A percentile compares a stretch with the other conserved stretches of the same genome.
These are phyloP conservation scores for Nicotiana obtusifolia DNA, from an alignment of 257 asterid species.

Conservation along the genomic window DNA sequence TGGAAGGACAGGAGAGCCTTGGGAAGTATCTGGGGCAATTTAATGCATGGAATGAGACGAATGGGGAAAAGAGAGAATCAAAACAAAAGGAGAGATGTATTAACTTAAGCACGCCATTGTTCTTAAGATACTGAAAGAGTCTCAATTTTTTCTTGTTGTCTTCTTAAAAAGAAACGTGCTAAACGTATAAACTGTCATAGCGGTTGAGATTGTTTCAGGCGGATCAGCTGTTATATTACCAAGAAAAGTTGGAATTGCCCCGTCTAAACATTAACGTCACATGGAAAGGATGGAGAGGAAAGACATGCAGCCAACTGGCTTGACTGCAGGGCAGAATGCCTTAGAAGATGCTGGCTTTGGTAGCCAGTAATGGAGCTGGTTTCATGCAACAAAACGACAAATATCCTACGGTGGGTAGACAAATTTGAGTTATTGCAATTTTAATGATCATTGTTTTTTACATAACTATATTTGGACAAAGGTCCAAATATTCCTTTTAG, in stretches of 20 bases:
- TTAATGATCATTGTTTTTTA: background rate
- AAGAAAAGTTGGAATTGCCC: background rate
- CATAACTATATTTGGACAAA: background rate
- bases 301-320: background rate
- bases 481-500: background rate
- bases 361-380: background rate
- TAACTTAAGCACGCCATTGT: background rate
- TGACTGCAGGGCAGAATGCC: background rate
- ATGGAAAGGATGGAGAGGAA: background rate
- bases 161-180: background rate
- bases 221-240: background rate
- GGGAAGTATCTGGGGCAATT: background rate
- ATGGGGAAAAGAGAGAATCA: background rate
- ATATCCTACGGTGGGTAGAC: background rate
- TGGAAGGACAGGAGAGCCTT: background rate
- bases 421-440: background rate
- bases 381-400: background rate
- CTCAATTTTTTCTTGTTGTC: background rate
- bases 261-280: background rate
- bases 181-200: background rate
- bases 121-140: background rate
- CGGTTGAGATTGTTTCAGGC: background rate
- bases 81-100: background rate
- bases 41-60: background rate
- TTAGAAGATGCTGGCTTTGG: background rate